Percentiles rank a stretch among this genome's conserved stretches.
Conservation (phyloP, 352 stramenopile genomes). For the Peronospora destructor region DNA sequence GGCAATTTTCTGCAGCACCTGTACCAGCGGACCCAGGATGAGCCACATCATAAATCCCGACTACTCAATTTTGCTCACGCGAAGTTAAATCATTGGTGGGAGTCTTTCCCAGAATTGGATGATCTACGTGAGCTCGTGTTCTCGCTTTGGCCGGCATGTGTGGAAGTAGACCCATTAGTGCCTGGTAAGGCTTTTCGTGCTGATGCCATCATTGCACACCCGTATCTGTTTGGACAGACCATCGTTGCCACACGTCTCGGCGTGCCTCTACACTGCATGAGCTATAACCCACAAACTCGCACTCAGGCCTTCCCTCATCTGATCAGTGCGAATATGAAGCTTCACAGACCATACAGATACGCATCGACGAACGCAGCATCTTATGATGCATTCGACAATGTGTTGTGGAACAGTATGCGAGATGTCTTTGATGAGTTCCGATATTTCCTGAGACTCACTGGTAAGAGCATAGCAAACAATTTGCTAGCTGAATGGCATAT, state of each 20-base stretch:
- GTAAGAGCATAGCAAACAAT: slow-evolving; percentile 32
- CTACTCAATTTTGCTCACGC: slow-evolving; percentile 28
- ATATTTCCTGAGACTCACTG: slow-evolving; percentile 39
- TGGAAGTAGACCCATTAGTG: slow-evolving; percentile 36
- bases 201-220: slow-evolving; percentile 64
- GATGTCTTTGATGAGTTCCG: slow-evolving; percentile 57
- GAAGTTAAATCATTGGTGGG: slow-evolving; percentile 25
- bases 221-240: slow-evolving; percentile 52
- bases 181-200: slow-evolving; percentile 50
- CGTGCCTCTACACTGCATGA: slow-evolving; percentile 66
- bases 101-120: slow-evolving; percentile 37
- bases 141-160: slow-evolving; percentile 52
- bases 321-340: slow-evolving; percentile 38
- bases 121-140: slow-evolving; percentile 52
- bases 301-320: slow-evolving; percentile 58
- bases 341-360: slow-evolving; percentile 43
- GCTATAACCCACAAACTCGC: slow-evolving; percentile 38
- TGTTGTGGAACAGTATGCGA: slow-evolving; percentile 42
- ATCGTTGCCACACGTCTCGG: slow-evolving; percentile 64
- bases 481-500: slow-evolving; percentile 42
- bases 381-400: slow-evolving; percentile 46
- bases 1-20: slow-evolving; percentile 43
- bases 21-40: slow-evolving; percentile 30
- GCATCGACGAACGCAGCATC: slow-evolving; percentile 38
- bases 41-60: slow-evolving; percentile 32